Conservation (phyloP, 495 filamentous ascomycete genomes). For the Xylaria flabelliformis region DNA sequence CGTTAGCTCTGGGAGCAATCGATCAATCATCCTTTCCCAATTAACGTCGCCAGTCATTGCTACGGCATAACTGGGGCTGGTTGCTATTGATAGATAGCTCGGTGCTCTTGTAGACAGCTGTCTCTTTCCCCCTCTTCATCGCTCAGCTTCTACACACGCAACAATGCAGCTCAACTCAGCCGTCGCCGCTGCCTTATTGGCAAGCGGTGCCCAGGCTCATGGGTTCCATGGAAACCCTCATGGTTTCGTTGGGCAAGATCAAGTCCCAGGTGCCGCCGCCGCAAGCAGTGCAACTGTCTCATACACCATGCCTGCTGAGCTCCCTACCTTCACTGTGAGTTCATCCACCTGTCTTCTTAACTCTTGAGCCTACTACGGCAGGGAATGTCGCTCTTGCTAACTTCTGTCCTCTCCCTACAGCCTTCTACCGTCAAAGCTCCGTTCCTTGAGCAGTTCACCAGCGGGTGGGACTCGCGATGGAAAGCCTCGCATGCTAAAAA, state of each 20-base stretch:
- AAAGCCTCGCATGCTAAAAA: slow-evolving; percentile 95
- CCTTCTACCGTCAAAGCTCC: slow-evolving; percentile 86
- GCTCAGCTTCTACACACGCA: slow-evolving; percentile 1
- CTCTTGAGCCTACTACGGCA: neutral
- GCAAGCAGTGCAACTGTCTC: slow-evolving; percentile 13
- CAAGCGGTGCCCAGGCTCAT: slow-evolving; percentile 74
- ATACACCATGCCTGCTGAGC: slow-evolving; percentile 47
- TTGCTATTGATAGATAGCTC: slow-evolving; percentile 8
- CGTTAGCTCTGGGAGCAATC: slow-evolving; percentile 25
- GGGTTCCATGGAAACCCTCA: slow-evolving; percentile 64
- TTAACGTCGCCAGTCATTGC: neutral
- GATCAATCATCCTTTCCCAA: slow-evolving; percentile 23
- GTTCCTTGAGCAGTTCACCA: slow-evolving; percentile 98
- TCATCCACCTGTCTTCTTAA: neutral
- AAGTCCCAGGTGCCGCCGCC: slow-evolving; percentile 63
- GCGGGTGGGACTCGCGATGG: slow-evolving; percentile 93
- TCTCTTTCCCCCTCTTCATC: slow-evolving; percentile 31
- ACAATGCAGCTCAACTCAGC: slow-evolving; percentile 80
- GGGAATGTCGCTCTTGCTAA: slow-evolving; percentile 38
- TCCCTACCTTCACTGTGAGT: slow-evolving; percentile 90
- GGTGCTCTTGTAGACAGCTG: slow-evolving; percentile 22
- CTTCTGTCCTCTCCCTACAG: slow-evolving; percentile 52
- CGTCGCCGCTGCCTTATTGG: slow-evolving; percentile 72
- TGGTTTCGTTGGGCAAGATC: slow-evolving; percentile 31
- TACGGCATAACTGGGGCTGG: neutral